Conservation (phyloP, 2,329 filamentous ascomycete genomes). For the Fusarium zealandicum region DNA sequence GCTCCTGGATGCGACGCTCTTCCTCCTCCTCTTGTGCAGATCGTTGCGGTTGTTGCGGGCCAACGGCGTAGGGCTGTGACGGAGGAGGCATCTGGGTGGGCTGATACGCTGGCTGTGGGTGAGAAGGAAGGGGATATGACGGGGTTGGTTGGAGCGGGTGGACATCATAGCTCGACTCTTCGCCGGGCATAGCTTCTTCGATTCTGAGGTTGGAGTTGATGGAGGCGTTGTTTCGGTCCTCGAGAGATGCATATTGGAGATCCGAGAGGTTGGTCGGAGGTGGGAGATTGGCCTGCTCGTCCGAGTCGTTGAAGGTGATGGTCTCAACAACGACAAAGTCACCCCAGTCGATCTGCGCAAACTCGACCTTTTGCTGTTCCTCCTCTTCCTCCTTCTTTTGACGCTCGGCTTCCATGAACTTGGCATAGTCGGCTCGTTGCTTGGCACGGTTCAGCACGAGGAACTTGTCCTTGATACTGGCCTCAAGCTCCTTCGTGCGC, state of each 20-base stretch:
- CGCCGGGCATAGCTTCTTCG: constrained; percentile 92
- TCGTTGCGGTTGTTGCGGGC: constrained; percentile 43
- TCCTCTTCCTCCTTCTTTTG: constrained; percentile 87
- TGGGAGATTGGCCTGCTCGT: constrained; percentile 85
- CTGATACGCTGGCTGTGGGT: constrained; percentile 48
- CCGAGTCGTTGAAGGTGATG: constrained; percentile 86
- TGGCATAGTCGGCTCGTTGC: constrained; percentile 86
- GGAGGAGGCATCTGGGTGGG: constrained; percentile 51
- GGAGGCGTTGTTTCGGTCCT: constrained; percentile 92
- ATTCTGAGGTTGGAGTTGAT: constrained; percentile 83
- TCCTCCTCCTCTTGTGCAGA: constrained; percentile 67
- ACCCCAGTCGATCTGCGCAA: constrained; percentile 95
- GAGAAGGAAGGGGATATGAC: constrained; percentile 54
- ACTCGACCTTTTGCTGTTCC: constrained; percentile 76
- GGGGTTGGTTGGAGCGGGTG: constrained; percentile 48
- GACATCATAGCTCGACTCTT: constrained; percentile 66
- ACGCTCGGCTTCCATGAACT: constrained; percentile 84
- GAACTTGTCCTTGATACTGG: constrained; percentile 80
- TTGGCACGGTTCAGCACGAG: constrained; percentile 81
- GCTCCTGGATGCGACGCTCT: constrained; percentile 67
- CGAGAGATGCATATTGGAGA: constrained; percentile 90
- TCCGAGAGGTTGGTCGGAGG: constrained; percentile 90
- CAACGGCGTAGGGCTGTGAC: constrained; percentile 42
- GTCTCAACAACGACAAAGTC: constrained; percentile 97
- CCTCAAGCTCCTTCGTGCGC: constrained; percentile 74